A percentile compares a stretch with the other conserved stretches of the same genome.
phyloP scores from a whole-genome alignment of 1,284 basidiomycete genomes.

The Austroboletus niveus region DNA sequence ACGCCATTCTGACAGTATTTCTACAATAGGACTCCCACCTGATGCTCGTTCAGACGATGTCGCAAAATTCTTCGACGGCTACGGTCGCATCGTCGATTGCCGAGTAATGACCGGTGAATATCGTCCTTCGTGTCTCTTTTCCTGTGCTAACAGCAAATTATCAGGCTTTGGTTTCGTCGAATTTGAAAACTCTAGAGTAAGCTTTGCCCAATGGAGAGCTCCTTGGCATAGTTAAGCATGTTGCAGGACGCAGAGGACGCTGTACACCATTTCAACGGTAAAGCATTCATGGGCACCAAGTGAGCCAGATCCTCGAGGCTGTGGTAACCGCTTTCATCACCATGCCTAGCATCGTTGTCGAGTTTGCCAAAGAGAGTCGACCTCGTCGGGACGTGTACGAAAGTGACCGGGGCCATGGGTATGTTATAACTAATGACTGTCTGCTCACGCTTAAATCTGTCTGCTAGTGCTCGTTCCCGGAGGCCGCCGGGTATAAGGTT shows the following conservation, averaged over 20 bases:
- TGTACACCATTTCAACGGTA: conserved; percentile 81
- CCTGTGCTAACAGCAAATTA: conserved; percentile 8
- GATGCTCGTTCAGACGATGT: conserved; percentile 80
- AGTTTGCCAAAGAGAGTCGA: conserved; percentile 87
- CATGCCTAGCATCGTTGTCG: conserved; percentile 77
- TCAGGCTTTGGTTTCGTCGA: conserved; percentile 90
- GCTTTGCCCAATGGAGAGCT: background rate
- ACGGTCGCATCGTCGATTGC: conserved; percentile 85
- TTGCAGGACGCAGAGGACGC: conserved; percentile 90
- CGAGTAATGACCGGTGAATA: conserved; percentile 87
- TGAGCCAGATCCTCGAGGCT: conserved; percentile 37
- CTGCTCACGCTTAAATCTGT: background rate
- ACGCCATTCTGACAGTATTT: conserved; percentile 1
- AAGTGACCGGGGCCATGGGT: conserved; percentile 50
- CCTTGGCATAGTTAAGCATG: conserved; percentile 3
- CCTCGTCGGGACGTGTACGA: conserved; percentile 79
- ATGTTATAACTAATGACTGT: conserved; percentile 19
- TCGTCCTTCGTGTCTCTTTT: background rate
- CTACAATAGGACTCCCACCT: conserved; percentile 62
- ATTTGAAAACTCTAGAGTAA: conserved; percentile 79
- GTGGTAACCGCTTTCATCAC: conserved; percentile 9
- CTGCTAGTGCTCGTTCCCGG: conserved; percentile 56
- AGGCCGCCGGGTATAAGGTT: conserved; percentile 82
- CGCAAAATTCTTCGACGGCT: conserved; percentile 82
- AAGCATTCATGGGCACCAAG: conserved; percentile 85